Conservation (phyloP, 257 asterid species). For the Cynanchum wilfordii region DNA sequence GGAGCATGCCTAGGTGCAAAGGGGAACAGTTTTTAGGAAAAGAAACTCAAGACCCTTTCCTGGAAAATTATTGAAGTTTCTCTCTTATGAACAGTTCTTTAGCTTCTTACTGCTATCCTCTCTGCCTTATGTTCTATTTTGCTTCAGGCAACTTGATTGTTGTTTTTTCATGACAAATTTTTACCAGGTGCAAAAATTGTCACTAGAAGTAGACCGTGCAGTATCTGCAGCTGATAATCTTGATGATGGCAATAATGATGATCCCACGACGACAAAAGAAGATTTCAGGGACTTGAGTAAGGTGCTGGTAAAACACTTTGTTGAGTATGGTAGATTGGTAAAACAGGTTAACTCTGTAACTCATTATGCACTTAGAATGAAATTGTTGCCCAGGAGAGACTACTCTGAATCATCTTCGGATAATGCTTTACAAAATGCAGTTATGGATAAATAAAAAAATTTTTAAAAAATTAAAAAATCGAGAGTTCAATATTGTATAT, state of each 20-base stretch:
- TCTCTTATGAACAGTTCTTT: no score
- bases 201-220: slow-evolving; percentile 28
- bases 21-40: no score
- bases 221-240: slow-evolving; percentile 28
- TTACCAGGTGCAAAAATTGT: slow-evolving; percentile 47
- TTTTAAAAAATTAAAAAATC: no score
- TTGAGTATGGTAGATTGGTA: slow-evolving; percentile 58
- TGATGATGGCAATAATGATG: slow-evolving; percentile 24
- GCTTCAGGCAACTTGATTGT: background rate
- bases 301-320: slow-evolving; percentile 43
- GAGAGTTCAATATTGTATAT: slow-evolving; percentile 42
- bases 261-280: slow-evolving; percentile 13
- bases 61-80: background rate
- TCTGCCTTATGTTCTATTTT: background rate
- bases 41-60: background rate
- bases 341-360: slow-evolving; percentile 66
- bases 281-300: slow-evolving; percentile 44
- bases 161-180: background rate
- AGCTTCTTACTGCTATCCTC: no score
- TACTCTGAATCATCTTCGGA: slow-evolving; percentile 28
- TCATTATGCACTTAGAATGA: slow-evolving; percentile 37
- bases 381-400: slow-evolving; percentile 36
- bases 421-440: slow-evolving; percentile 40
- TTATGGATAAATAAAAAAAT: slow-evolving; percentile 26
- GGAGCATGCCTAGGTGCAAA: background rate